phyloP scores from a whole-genome alignment of 108 stramenopile genomes.

The Cyclostephanos tholiformis region DNA sequence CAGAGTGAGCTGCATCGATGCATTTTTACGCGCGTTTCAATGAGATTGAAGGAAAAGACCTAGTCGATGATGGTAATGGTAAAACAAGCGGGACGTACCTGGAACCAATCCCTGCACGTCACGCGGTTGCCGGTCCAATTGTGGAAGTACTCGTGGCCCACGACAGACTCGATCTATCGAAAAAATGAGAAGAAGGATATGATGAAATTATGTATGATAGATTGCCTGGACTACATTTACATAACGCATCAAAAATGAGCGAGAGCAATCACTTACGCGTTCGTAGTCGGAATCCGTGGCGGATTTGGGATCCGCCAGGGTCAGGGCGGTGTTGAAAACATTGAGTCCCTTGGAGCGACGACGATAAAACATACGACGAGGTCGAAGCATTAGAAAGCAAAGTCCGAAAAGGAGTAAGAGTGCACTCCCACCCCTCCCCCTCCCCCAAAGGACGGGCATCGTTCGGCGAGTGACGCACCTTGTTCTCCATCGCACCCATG shows the following conservation, averaged over 20 bases:
- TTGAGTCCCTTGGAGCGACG: conserved; percentile 29
- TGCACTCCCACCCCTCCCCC: too few species aligned
- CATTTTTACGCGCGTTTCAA: not conserved
- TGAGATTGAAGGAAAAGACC: not conserved
- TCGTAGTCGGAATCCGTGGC: conserved; percentile 95
- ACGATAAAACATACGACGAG: not conserved
- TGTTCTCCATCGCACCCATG: conserved; percentile 99
- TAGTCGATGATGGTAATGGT: not conserved
- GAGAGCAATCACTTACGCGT: conserved; percentile 55
- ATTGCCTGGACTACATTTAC: not conserved
- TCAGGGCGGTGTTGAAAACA: conserved; percentile 97
- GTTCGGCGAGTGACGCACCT: too few species aligned
- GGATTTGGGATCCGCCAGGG: conserved; percentile 89
- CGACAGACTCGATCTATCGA: conserved; percentile 58
- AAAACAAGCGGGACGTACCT: conserved; percentile 18
- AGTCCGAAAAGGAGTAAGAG: too few species aligned
- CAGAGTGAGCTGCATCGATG: conserved; percentile 78
- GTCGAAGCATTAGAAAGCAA: too few species aligned
- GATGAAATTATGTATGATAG: too few species aligned
- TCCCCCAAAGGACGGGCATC: too few species aligned
- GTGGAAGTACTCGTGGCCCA: conserved; percentile 98
- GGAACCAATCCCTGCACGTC: conserved; percentile 98
- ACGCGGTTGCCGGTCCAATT: conserved; percentile 98
- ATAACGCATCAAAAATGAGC: not conserved
- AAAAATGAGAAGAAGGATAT: not conserved